phyloP scores from a whole-genome alignment of 805 yeast genomes.

The Wickerhamomyces bisporus region DNA sequence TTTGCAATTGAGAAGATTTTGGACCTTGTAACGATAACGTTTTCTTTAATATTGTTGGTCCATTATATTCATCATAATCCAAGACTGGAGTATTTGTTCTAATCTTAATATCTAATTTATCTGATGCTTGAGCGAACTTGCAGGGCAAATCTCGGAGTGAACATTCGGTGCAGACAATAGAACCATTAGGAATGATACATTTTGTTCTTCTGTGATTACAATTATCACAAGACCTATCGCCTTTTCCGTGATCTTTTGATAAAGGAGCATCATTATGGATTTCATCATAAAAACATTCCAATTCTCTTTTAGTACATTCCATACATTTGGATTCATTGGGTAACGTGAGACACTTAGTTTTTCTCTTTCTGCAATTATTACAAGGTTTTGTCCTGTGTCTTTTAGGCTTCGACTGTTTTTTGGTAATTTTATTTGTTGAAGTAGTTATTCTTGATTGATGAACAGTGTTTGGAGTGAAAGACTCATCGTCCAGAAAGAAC shows the following conservation, averaged over 20 bases:
- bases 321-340: conserved; percentile 20
- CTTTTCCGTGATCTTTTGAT: not conserved
- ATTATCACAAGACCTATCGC: conserved; percentile 6
- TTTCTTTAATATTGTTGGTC: conserved; percentile 24
- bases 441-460: not conserved
- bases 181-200: conserved; percentile 9
- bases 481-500: not conserved
- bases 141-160: conserved; percentile 20
- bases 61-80: conserved; percentile 24
- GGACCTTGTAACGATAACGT: conserved; percentile 25
- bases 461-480: not conserved
- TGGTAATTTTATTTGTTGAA: not conserved
- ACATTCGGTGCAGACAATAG: conserved; percentile 15
- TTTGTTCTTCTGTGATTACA: conserved; percentile 10
- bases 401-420: conserved; percentile 25
- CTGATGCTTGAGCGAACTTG: conserved; percentile 14
- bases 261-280: not conserved
- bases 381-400: conserved; percentile 31
- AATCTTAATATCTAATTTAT: conserved; percentile 10
- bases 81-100: conserved; percentile 21
- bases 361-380: conserved; percentile 32
- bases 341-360: conserved; percentile 28
- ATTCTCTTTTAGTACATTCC: conserved; percentile 26
- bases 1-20: conserved; percentile 23
- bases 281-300: conserved; percentile 25